Percentiles rank a stretch among this genome's conserved stretches.
phyloP scores from a whole-genome alignment of 306 rosid genomes.

The Cicer arietinum region DNA sequence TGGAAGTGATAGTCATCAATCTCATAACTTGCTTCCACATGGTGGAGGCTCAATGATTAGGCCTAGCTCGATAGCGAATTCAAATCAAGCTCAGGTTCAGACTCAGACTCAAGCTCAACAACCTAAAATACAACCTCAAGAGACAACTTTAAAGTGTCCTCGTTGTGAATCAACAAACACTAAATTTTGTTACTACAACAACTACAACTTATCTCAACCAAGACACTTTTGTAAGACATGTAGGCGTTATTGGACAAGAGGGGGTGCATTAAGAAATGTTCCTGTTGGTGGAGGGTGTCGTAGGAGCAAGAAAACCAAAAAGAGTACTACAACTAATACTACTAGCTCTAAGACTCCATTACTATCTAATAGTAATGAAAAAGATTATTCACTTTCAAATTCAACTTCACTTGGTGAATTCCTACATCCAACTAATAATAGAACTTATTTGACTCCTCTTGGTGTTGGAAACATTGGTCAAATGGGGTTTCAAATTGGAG shows the following conservation, averaged over 20 bases:
- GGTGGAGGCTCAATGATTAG: conserved; percentile 40
- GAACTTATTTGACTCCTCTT: conserved; percentile 45
- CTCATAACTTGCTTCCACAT: conserved; percentile 47
- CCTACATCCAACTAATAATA: conserved; percentile 42
- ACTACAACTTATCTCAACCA: conserved; percentile 82
- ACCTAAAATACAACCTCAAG: conserved; percentile 73
- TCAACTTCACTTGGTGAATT: conserved; percentile 49
- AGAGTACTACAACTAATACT: conserved; percentile 25
- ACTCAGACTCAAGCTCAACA: conserved; percentile 65
- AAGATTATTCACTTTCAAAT: conserved; percentile 43
- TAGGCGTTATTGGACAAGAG: conserved; percentile 92
- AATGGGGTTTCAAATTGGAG: conserved; percentile 58
- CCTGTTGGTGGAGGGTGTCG: conserved; percentile 98
- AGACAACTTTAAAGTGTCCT: conserved; percentile 84
- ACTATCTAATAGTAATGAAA: conserved; percentile 39
- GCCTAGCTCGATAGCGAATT: not conserved
- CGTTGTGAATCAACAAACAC: conserved; percentile 91
- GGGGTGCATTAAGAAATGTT: conserved; percentile 84
- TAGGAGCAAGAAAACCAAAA: conserved; percentile 81
- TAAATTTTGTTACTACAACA: conserved; percentile 90
- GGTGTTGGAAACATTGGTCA: not conserved
- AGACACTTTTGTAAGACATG: conserved; percentile 98
- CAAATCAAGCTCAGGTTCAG: not conserved
- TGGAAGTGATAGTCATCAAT: conserved; percentile 48
- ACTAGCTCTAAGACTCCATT: conserved; percentile 64